Conservation (phyloP, 208 protist species). For the Acanthamoeba rhysodes region DNA sequence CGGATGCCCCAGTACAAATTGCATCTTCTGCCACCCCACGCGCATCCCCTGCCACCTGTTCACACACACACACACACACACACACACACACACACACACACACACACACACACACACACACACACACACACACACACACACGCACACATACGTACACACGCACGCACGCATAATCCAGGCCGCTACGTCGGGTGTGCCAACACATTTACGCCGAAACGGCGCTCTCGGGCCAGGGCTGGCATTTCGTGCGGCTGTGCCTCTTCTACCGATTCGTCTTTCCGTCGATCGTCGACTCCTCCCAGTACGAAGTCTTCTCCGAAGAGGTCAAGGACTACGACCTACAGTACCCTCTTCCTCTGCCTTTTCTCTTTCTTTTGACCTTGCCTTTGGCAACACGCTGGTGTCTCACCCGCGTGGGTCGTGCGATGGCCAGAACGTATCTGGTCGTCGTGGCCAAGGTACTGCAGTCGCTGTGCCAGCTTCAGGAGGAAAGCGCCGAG, state of each 20-base stretch:
- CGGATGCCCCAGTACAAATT: neutral
- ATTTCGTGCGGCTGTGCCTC: neutral
- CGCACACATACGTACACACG: too few species aligned
- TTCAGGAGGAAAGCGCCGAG: neutral
- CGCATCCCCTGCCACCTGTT: neutral
- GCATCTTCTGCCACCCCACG: neutral
- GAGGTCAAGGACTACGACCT: slow-evolving; percentile 14
- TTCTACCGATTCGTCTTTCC: slow-evolving; percentile 49
- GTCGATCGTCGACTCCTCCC: neutral
- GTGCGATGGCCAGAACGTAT: neutral
- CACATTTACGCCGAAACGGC: neutral
- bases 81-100: neutral
- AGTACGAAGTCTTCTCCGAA: neutral
- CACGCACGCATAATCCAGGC: neutral
- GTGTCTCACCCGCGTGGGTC: neutral
- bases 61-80: too few species aligned
- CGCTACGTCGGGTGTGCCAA: neutral
- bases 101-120: too few species aligned
- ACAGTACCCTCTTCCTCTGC: neutral
- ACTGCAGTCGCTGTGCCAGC: slow-evolving; percentile 5
- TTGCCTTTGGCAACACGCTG: neutral
- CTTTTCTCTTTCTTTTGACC: neutral
- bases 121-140: too few species aligned
- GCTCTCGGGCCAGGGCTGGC: neutral
- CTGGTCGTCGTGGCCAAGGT: slow-evolving; percentile 15